A percentile compares a stretch with the other conserved stretches of the same genome.
These are phyloP conservation scores for Gnomoniopsis smithogilvyi DNA, from an alignment of 2,329 filamentous ascomycete genomes.

Conservation along the genomic window DNA sequence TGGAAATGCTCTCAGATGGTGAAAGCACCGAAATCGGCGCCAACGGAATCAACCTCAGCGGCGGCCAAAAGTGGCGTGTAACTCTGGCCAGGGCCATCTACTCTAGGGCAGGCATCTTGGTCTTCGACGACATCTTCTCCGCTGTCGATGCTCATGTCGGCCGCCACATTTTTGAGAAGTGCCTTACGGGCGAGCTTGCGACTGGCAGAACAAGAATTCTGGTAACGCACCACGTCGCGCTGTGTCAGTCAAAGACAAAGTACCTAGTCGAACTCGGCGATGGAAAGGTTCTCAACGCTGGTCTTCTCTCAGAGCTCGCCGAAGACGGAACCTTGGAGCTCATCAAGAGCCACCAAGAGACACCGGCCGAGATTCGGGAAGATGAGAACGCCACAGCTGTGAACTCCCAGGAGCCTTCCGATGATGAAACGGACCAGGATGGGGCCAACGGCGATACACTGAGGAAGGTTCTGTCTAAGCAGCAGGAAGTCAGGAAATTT, in stretches of 20 bases:
- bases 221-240: constrained; percentile 75
- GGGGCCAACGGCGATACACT: constrained; percentile 38
- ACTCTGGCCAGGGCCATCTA: constrained; percentile 79
- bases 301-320: constrained; percentile 62
- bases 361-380: constrained; percentile 39
- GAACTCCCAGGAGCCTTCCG: constrained; percentile 50
- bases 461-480: constrained; percentile 48
- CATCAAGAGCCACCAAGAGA: constrained; percentile 56
- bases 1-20: constrained; percentile 73
- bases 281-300: constrained; percentile 62
- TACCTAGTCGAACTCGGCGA: constrained; percentile 72
- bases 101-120: constrained; percentile 70
- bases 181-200: constrained; percentile 68
- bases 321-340: constrained; percentile 52
- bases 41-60: constrained; percentile 80
- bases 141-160: constrained; percentile 80
- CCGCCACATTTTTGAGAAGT: constrained; percentile 74
- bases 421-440: constrained; percentile 37
- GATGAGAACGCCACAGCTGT: constrained; percentile 52
- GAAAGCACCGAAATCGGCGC: constrained; percentile 79
- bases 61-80: constrained; percentile 80
- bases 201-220: constrained; percentile 69
- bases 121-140: constrained; percentile 83
- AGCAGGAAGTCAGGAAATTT: constrained; percentile 60
- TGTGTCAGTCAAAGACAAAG: constrained; percentile 68